These are phyloP conservation scores for Misopates orontium DNA, from an alignment of 257 asterid species.

Conservation along the genomic window DNA sequence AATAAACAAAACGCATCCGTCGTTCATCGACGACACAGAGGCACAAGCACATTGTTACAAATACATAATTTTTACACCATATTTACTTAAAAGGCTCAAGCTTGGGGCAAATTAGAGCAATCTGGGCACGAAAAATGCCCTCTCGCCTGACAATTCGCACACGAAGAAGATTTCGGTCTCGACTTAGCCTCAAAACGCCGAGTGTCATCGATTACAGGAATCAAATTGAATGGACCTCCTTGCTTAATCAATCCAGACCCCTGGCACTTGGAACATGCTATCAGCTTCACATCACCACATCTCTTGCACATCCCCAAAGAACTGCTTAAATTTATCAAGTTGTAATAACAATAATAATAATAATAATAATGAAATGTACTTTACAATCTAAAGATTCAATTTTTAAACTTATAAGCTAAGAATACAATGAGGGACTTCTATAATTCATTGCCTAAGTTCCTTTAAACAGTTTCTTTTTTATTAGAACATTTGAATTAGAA, in stretches of 20 bases:
- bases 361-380: too few species aligned
- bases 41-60: too few species aligned
- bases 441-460: too few species aligned
- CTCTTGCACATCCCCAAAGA: constrained; percentile 83
- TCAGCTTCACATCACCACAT: constrained; percentile 78
- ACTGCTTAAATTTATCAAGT: constrained; percentile 37
- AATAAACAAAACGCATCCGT: too few species aligned
- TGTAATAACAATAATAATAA: neutral
- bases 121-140: constrained; percentile 72
- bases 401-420: too few species aligned
- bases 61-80: too few species aligned
- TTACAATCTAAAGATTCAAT: too few species aligned
- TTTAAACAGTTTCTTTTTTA: too few species aligned
- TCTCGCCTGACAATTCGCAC: constrained; percentile 54
- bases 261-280: constrained; percentile 73
- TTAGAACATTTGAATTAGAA: neutral
- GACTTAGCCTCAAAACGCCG: constrained; percentile 28
- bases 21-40: too few species aligned
- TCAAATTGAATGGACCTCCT: constrained; percentile 50
- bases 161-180: constrained; percentile 34
- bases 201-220: constrained; percentile 36
- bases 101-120: constrained; percentile 42
- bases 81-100: neutral
- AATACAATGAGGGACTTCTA: too few species aligned
- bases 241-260: constrained; percentile 65